A percentile compares a stretch with the other conserved stretches of the same genome.
Evolutionary conservation across 148 eudicot genomes (phyloP).

Genomic region (Bassia scoparia): DNA sequence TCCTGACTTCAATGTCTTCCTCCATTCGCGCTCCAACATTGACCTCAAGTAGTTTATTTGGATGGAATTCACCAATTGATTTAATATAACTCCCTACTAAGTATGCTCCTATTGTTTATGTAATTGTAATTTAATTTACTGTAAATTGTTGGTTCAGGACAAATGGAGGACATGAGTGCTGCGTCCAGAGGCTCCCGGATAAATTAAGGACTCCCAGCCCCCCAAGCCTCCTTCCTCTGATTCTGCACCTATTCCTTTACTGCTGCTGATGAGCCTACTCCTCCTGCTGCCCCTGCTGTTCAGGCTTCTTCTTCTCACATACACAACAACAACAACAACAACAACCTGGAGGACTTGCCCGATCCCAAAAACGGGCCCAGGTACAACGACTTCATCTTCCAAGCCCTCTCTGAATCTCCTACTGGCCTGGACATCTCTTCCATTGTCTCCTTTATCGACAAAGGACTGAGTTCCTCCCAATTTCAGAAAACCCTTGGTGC

Average conservation of each 20-base stretch:
- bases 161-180: constrained; percentile 92
- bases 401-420: constrained; percentile 62
- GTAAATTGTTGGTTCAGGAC: too few relatives aligned
- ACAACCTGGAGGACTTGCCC: constrained; percentile 45
- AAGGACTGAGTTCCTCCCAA: constrained; percentile 66
- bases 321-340: background rate
- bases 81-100: too few relatives aligned
- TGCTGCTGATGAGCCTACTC: constrained; percentile 38
- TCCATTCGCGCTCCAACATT: constrained; percentile 78
- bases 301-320: background rate
- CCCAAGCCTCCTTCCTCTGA: too few relatives aligned
- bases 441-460: constrained; percentile 58
- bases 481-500: constrained; percentile 64
- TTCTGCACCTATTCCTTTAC: too few relatives aligned
- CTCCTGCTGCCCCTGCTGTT: constrained; percentile 37
- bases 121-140: too few relatives aligned
- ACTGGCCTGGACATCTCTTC: constrained; percentile 63
- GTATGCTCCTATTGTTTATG: too few relatives aligned
- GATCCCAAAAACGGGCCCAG: constrained; percentile 61
- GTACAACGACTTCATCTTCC: constrained; percentile 63
- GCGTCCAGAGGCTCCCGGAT: constrained; percentile 62
- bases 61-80: too few relatives aligned
- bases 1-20: constrained; percentile 57
- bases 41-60: constrained; percentile 97
- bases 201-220: constrained; percentile 52